Evolutionary conservation across 2,329 filamentous ascomycete genomes (phyloP), one percentile per base, ranked within the genome.

Genomic region (Fusarium sp.): DNA sequence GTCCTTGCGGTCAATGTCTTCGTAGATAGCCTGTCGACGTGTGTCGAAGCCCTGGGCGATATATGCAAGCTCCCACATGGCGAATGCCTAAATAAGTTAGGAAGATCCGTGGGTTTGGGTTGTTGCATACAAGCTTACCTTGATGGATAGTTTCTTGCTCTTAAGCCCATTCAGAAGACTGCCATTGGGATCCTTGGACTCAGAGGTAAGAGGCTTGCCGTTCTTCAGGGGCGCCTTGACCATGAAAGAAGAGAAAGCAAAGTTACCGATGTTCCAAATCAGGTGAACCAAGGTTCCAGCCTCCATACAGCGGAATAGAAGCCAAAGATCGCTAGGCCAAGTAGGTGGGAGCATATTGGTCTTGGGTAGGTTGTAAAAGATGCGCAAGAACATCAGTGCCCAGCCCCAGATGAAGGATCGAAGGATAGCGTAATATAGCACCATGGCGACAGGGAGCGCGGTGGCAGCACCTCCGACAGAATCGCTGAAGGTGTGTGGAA

Each of bases 161-260:
- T 90, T 94, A 46, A 98, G 79, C 0, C 95, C 95, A 59, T 90
- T 93, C 50, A 98, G 79, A 28, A 98, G 84, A 77, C 93, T 97
- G 37, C 93, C 94, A 75, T 97, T 98, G 1, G 95, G 93, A 78
- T 98, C 94, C 76, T 93, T 96, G 18, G 93, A 93, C 71, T 95
- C 92, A 19, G 88, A 87, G 1, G 93, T 97, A 58, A 98, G 86
- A 6, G 94, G 94, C 74, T 90, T 88, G n/a, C 87, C 90, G 71
- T 92, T 92, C 82, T 97, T 97, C 56, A 97, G 78, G 1, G 95
- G 95, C 73, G 92, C 89, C 77, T 91, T 90, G 26, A 90, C 89
- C 75, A 97, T 88, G 78, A 93, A 94, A n/a, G 90, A 81, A 7
- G 91, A 91, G 77, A 98, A 97, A 26, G 92, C 88, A 28, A 87